A percentile compares a stretch with the other conserved stretches of the same genome.
phyloP scores from a whole-genome alignment of 2,329 filamentous ascomycete genomes.

The Apiospora koreana region DNA sequence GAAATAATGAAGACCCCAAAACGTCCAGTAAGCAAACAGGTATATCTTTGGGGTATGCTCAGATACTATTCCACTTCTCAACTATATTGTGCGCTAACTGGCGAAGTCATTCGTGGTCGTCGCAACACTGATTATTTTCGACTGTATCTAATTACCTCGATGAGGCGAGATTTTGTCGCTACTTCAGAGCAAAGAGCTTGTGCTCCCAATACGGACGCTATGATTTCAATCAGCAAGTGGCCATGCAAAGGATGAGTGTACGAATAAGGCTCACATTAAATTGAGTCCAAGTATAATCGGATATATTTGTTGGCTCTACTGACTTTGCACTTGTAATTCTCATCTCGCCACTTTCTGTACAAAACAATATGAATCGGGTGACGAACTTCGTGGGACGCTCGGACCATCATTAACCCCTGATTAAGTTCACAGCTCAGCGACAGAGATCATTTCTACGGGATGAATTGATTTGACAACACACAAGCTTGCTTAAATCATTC shows the following conservation, averaged over 20 bases:
- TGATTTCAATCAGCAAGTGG: not conserved
- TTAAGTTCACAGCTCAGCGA: not conserved
- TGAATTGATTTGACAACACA: not conserved
- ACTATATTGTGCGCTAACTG: too few relatives aligned
- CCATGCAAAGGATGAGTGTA: not conserved
- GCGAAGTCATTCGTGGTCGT: too few relatives aligned
- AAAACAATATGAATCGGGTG: slow-evolving; percentile 11
- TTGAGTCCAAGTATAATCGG: not conserved
- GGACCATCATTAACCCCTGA: not conserved
- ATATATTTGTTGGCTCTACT: not conserved
- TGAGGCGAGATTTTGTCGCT: not conserved
- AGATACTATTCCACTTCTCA: too few relatives aligned
- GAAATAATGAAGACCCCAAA: too few relatives aligned
- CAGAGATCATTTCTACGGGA: not conserved
- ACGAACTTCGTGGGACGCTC: not conserved
- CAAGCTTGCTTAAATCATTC: not conserved
- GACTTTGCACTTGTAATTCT: not conserved
- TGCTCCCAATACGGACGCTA: not conserved
- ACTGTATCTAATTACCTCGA: too few relatives aligned
- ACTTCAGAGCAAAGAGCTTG: not conserved
- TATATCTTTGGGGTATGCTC: too few relatives aligned
- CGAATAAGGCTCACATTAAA: not conserved
- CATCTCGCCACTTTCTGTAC: not conserved
- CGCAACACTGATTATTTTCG: too few relatives aligned
- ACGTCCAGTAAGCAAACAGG: too few relatives aligned